Evolutionary conservation across 2,329 filamentous ascomycete genomes (phyloP).

Genomic region (Fusarium fracticaudum): DNA sequence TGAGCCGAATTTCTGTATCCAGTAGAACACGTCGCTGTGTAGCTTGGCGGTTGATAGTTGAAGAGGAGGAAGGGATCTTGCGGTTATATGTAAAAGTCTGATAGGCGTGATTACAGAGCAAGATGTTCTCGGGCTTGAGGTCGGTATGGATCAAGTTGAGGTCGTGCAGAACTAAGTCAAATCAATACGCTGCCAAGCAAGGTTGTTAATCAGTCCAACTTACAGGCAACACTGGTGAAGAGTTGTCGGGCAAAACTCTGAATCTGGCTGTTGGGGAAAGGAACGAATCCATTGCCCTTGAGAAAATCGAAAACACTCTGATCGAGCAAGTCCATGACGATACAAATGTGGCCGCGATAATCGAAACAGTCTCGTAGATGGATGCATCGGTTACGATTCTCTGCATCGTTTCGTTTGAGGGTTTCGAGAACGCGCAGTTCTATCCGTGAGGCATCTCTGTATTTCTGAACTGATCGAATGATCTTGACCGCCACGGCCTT

Average conservation of each 20-base stretch:
- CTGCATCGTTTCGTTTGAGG: conserved; percentile 87
- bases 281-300: conserved; percentile 93
- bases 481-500: conserved; percentile 94
- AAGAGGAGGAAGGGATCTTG: conserved; percentile 74
- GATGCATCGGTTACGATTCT: conserved; percentile 96
- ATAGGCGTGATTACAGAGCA: conserved; percentile 71
- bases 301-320: conserved; percentile 99
- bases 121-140: conserved; percentile 76
- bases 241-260: conserved; percentile 96
- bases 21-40: conserved; percentile 71
- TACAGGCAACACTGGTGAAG: conserved; percentile 97
- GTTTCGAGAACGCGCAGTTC: conserved; percentile 94
- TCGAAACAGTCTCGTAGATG: conserved; percentile 97
- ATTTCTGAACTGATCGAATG: conserved; percentile 97
- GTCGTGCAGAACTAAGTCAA: conserved; percentile 82
- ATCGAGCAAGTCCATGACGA: conserved; percentile 79
- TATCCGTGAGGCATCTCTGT: conserved; percentile 94
- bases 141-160: conserved; percentile 96
- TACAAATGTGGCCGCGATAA: conserved; percentile 95
- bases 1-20: conserved; percentile 75
- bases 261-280: conserved; percentile 98
- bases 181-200: conserved; percentile 21
- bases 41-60: conserved; percentile 67
- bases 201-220: conserved; percentile 52
- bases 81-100: conserved; percentile 78